Evolutionary conservation across 768 basidiomycete species (phyloP).

Genomic region (Rhizopogon roseolus): DNA sequence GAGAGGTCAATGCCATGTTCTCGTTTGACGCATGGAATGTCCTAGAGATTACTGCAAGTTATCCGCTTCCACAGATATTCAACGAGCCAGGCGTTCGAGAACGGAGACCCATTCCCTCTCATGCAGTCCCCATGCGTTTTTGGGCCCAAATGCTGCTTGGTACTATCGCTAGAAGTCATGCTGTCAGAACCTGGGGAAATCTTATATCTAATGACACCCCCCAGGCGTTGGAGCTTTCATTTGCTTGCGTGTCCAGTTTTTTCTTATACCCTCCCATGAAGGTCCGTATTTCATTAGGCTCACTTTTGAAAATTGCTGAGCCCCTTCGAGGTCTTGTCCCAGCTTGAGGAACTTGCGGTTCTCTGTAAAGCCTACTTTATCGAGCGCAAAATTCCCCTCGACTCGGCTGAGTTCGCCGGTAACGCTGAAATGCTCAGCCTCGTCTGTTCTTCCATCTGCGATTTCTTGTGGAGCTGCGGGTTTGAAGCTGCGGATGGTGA

Average conservation of each 20-base stretch:
- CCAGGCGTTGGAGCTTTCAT: slow-evolving; percentile 38
- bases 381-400: slow-evolving; percentile 19
- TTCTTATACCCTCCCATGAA: slow-evolving; percentile 39
- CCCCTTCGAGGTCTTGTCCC: slow-evolving; percentile 31
- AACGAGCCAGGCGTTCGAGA: slow-evolving; percentile 8
- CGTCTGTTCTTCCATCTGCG: slow-evolving; percentile 41
- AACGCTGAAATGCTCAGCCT: slow-evolving; percentile 20
- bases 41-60: slow-evolving; percentile 35
- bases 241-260: slow-evolving; percentile 50
- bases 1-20: slow-evolving; percentile 32
- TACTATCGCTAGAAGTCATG: slow-evolving; percentile 37
- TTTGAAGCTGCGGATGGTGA: slow-evolving; percentile 41
- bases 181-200: slow-evolving; percentile 34
- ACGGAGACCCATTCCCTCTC: slow-evolving; percentile 7
- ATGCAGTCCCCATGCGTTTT: slow-evolving; percentile 39
- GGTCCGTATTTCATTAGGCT: slow-evolving; percentile 24
- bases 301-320: background rate
- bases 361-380: slow-evolving; percentile 37
- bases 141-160: slow-evolving; percentile 46
- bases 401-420: slow-evolving; percentile 26
- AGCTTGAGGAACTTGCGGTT: slow-evolving; percentile 35
- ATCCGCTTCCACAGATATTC: slow-evolving; percentile 29
- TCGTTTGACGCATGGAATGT: slow-evolving; percentile 56
- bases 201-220: slow-evolving; percentile 9
- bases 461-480: slow-evolving; percentile 45